A percentile compares a stretch with the other conserved stretches of the same genome.
These are phyloP conservation scores for Fusarium dlaminii DNA, from an alignment of 2,329 filamentous ascomycete genomes.

Conservation along the genomic window DNA sequence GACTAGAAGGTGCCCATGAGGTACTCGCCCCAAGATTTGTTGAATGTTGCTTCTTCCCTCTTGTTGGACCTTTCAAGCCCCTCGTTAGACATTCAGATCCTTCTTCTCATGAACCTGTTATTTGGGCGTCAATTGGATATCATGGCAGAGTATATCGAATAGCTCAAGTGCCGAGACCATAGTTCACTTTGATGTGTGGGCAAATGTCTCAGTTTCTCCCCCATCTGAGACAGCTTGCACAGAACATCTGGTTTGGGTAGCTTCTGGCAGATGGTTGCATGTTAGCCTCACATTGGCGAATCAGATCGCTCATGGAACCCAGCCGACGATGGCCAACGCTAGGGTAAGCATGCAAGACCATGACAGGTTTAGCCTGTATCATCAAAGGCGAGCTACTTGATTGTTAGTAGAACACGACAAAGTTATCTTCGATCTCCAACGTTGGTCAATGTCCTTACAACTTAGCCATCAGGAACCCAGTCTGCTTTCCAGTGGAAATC, in stretches of 20 bases:
- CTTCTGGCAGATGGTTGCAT: slow-evolving; percentile 13
- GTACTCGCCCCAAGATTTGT: neutral
- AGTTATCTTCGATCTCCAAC: neutral
- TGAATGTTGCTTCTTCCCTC: neutral
- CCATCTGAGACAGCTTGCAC: neutral
- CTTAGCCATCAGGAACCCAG: neutral
- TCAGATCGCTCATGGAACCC: slow-evolving; percentile 7
- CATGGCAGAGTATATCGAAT: neutral
- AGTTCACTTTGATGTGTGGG: slow-evolving; percentile 4
- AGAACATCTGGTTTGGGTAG: slow-evolving; percentile 7
- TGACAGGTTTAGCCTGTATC: slow-evolving; percentile 27
- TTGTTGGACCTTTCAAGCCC: neutral
- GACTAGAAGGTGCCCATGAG: neutral
- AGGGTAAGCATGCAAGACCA: slow-evolving; percentile 32
- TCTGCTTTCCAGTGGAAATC: neutral
- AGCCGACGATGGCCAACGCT: slow-evolving; percentile 23
- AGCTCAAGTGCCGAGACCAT: neutral
- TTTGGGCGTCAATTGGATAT: neutral
- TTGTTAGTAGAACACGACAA: neutral
- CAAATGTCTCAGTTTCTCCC: neutral
- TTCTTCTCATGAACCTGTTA: neutral
- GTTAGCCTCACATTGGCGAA: slow-evolving; percentile 20
- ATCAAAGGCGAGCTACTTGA: slow-evolving; percentile 11
- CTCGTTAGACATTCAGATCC: neutral
- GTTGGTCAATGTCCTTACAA: neutral